Base-by-base conservation (phyloP, 2,329 filamentous ascomycete species). In the Hymenoscyphus occultus region DNA sequence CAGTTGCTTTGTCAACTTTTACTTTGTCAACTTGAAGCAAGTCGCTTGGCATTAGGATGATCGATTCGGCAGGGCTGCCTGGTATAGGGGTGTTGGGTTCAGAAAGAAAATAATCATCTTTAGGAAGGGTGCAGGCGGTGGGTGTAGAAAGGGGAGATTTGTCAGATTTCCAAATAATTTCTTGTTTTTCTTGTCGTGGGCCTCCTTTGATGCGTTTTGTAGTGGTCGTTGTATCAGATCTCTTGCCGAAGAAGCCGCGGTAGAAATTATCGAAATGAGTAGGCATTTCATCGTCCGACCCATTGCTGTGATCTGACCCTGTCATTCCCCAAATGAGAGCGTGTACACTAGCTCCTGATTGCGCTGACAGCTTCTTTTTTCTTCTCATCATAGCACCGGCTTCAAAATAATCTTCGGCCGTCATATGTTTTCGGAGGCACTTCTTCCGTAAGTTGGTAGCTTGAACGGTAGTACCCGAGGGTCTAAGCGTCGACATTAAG, bases 151-250 rank as follows among this genome's bases (percentile, higher is more conserved):
- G 6, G 0, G 62, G 60, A 12, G 61, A 66, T 7, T 32, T 56
- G 13, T 48, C 59, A 19, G 62, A 68, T 56, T 72, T 59, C 72
- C 72, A 74, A 13, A 74, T 67, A 6, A 73, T 64, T 60, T 74
- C 72, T 57, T 73, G 68, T 9, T 68, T 48, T 59, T 67, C 73
- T 51, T 60, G 64, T 31, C 61, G 56, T 7, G 69, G 62, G 14
- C 48, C 32, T 0, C 40, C 2, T 14, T 54, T 45, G 16, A 62
- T 14, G 4, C 59, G 31, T 28, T 13, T 39, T 5, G 62, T 7
- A 60, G 19, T 22, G 32, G 35, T 14, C 56, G 56, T 35, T 59
- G 40, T 16, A 45, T 63, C 22, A 10, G 45, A 9, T 68, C 66
- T 51, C 64, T 59, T 10, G 61, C 63, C n/a, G 7, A n/a, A 58